phyloP scores from a whole-genome alignment of 169 alveolate species.

The Eimeria maxima region DNA sequence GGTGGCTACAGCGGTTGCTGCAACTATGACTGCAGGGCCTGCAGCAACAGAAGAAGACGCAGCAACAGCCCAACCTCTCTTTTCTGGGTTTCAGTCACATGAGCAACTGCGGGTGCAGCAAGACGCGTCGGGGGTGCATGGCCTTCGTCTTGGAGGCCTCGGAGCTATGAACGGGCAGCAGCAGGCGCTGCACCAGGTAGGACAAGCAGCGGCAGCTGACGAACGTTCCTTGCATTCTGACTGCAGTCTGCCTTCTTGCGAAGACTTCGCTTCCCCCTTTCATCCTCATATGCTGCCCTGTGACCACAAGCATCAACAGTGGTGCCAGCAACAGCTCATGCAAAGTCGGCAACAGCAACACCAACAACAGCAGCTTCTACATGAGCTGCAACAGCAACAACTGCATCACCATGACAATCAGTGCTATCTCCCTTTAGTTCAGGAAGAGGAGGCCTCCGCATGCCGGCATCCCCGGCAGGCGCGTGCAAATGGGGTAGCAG shows the following conservation, averaged over 20 bases:
- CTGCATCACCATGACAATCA: not conserved
- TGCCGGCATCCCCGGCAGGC: not conserved
- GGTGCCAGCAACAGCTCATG: not conserved
- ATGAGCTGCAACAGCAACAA: not conserved
- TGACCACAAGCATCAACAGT: not conserved
- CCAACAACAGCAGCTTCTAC: not conserved
- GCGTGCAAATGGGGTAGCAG: not conserved
- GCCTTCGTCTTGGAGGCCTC: not conserved
- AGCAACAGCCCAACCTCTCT: not conserved
- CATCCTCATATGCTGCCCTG: not conserved
- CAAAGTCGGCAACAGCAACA: not conserved
- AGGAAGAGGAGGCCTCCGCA: not conserved
- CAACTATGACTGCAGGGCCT: not conserved
- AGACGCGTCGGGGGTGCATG: not conserved
- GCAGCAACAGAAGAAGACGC: not conserved
- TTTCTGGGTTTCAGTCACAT: not conserved
- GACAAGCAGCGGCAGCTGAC: not conserved
- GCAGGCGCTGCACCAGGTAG: not conserved
- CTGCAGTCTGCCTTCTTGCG: not conserved
- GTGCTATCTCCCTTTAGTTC: not conserved
- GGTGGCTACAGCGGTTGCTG: not conserved
- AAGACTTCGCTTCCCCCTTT: not conserved
- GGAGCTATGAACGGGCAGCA: not conserved
- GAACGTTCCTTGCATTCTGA: not conserved
- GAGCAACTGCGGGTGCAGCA: not conserved